A percentile compares a stretch with the other conserved stretches of the same genome.
Evolutionary conservation across 1,284 basidiomycete genomes (phyloP).

Genomic region (Heimioporus retisporus): DNA sequence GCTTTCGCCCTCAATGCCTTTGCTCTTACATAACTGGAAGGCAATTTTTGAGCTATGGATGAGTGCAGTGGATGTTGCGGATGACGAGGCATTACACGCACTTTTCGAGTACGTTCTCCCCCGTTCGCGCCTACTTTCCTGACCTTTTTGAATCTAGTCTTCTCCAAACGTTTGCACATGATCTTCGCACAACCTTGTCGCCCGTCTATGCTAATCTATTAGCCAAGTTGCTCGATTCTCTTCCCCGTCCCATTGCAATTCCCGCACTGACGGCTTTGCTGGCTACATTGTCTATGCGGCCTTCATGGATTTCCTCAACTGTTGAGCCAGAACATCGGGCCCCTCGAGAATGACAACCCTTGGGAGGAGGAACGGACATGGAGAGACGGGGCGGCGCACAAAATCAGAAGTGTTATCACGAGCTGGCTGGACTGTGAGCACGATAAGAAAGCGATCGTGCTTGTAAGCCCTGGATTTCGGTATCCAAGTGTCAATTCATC

Average conservation of each 20-base stretch:
- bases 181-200: conserved; percentile 76
- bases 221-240: conserved; percentile 62
- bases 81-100: conserved; percentile 76
- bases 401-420: conserved; percentile 56
- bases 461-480: conserved; percentile 39
- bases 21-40: conserved; percentile 85
- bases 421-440: conserved; percentile 55
- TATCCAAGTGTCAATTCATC: too few relatives aligned
- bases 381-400: conserved; percentile 80
- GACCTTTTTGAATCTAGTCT: conserved; percentile 57
- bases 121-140: conserved; percentile 8
- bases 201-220: conserved; percentile 69
- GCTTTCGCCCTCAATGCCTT: conserved; percentile 81
- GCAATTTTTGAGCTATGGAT: conserved; percentile 74
- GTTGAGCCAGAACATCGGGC: conserved; percentile 25
- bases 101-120: conserved; percentile 73
- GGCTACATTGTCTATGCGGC: conserved; percentile 63
- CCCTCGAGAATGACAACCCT: conserved; percentile 50
- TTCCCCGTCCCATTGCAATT: conserved; percentile 66
- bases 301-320: conserved; percentile 23
- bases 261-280: conserved; percentile 72
- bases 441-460: conserved; percentile 41
- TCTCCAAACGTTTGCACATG: conserved; percentile 79
- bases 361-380: conserved; percentile 79
- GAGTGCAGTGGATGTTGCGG: conserved; percentile 60